Evolutionary conservation across 2,329 filamentous ascomycete genomes (phyloP), one percentile per base, ranked within the genome.

Genomic region (Fusarium sp.): DNA sequence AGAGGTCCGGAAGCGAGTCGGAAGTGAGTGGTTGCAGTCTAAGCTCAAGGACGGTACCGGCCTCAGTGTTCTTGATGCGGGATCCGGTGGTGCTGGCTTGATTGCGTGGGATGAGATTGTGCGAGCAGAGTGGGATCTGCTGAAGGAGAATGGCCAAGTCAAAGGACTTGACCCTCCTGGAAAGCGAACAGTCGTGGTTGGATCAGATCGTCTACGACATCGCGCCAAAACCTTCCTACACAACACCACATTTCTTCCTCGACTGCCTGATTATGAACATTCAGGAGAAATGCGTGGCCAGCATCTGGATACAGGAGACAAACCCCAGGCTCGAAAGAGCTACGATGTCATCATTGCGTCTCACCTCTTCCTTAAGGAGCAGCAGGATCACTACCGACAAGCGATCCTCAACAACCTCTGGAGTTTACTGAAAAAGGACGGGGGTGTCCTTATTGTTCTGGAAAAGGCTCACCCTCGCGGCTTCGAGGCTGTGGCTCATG

Each of bases 401-500:
- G 89, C 92, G 36, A 88, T 97, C 62, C 86, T 98, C 22, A 91
- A 97, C 79, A 98, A 97, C 70, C 89, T 98, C 2, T 99, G 97
- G 97, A 92, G 91, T 16, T 87, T 98, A 60, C 87, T 98, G 5
- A 94, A 93, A 62, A 93, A 93, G 2, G 88, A 95, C 20, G 96
- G 96, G 2, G 97, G 97, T 38, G 89, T 99, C 16, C 87, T 99
- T 6, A 90, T 98, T 58, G 84, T 98, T 4, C 85, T 98, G 25
- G 97, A 99, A 81, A 98, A 98, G 82, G 97, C 95, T 0, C 90
- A 97, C 14, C 94, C 95, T 14, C 91, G 94, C 50, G 97, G 97
- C 0, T 99, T 99, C 75, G 97, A 98, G 81, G 94, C 94, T 16
- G 91, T 99, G 45, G 96, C 95, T 13, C 93, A 93, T 57, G 95